These are phyloP conservation scores for Tetratostichococcus sp. DNA, from an alignment of 139 green algal genomes.

Conservation along the genomic window DNA sequence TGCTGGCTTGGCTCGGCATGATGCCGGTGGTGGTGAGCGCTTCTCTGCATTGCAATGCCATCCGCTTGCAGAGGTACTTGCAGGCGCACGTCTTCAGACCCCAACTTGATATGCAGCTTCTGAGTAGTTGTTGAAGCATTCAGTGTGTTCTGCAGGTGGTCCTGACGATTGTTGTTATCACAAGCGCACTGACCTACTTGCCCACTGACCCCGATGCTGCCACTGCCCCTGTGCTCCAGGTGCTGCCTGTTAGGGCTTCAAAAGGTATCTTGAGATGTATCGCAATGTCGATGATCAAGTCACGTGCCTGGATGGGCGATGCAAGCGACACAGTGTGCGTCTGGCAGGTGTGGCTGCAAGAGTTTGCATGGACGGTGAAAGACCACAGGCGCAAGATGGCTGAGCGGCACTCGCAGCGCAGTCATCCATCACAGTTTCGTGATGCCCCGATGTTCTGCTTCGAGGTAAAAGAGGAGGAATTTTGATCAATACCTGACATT, in stretches of 20 bases:
- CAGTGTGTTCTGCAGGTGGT: conserved; percentile 2
- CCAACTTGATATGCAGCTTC: too few species aligned
- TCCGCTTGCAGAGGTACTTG: too few species aligned
- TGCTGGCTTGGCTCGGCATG: conserved; percentile 1
- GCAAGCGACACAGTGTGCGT: not conserved
- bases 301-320: not conserved
- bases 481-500: too few species aligned
- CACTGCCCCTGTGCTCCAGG: not conserved
- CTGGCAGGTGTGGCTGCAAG: conserved; percentile 28
- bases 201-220: not conserved
- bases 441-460: conserved; percentile 60
- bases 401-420: not conserved
- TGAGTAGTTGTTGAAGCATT: not conserved
- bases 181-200: not conserved
- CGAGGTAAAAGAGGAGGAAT: too few species aligned
- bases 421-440: not conserved
- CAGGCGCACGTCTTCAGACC: too few species aligned
- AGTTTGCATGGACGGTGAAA: conserved; percentile 48
- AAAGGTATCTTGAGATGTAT: too few species aligned
- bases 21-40: not conserved
- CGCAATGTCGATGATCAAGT: not conserved
- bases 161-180: not conserved
- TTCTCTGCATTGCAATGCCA: too few species aligned
- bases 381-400: not conserved
- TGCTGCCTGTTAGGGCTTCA: too few species aligned